Evolutionary conservation across 257 asterid genomes (phyloP).

Genomic region (Gardenia jasminoides): DNA sequence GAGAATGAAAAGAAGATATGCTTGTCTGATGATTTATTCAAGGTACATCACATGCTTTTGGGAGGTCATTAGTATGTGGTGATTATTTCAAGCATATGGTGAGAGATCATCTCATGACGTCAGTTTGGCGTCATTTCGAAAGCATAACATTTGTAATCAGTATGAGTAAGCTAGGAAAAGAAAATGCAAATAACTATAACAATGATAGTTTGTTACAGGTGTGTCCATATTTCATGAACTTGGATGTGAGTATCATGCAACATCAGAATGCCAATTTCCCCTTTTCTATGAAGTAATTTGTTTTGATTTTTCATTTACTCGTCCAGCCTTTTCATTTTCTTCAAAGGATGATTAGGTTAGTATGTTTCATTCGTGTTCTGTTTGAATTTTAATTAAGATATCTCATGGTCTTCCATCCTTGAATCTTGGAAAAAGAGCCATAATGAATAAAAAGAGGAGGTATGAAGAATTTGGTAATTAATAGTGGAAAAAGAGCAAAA

Average conservation of each 20-base stretch:
- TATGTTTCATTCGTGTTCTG: not conserved
- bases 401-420: not conserved
- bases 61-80: not conserved
- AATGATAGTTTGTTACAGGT: no score
- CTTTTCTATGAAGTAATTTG: not conserved
- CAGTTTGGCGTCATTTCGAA: not conserved
- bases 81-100: not conserved
- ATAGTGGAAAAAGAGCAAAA: no score
- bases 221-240: not conserved
- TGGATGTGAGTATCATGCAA: not conserved
- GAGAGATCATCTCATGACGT: not conserved
- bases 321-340: not conserved
- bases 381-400: not conserved
- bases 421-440: not conserved
- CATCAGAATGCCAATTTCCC: no score
- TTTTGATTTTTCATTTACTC: no score
- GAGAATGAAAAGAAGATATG: not conserved
- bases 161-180: no score
- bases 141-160: not conserved
- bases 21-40: not conserved
- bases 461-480: not conserved
- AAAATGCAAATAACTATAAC: no score
- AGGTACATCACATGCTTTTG: not conserved
- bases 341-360: not conserved
- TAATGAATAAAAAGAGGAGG: not conserved